phyloP scores from a whole-genome alignment of 768 basidiomycete species.

The Lentinula lateritia region DNA sequence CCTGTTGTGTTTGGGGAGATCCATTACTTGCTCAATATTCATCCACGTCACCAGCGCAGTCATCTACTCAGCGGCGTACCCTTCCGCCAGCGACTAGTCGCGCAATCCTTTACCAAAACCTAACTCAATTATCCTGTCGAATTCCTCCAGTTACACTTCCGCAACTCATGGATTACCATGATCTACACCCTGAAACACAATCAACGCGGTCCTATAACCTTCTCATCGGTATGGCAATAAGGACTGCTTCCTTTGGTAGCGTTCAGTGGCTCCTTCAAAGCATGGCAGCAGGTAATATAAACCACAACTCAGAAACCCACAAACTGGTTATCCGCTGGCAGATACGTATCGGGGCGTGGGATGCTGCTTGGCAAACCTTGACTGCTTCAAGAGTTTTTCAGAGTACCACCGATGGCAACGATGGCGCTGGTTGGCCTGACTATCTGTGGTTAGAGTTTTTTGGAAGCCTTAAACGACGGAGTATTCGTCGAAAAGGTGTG shows the following conservation, averaged over 20 bases:
- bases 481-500: conserved; percentile 14
- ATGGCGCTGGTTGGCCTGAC: conserved; percentile 28
- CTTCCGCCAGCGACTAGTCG: conserved; percentile 25
- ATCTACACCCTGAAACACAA: conserved; percentile 26
- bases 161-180: conserved; percentile 46
- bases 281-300: conserved; percentile 41
- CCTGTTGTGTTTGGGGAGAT: neutral
- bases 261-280: conserved; percentile 37
- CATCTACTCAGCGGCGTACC: conserved; percentile 1
- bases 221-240: conserved; percentile 43
- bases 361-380: conserved; percentile 42
- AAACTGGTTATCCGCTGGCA: conserved; percentile 53
- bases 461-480: conserved; percentile 32
- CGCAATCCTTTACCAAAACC: conserved; percentile 33
- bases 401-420: neutral
- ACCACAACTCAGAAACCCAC: conserved; percentile 47
- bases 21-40: neutral
- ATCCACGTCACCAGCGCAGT: conserved; percentile 1
- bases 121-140: conserved; percentile 22
- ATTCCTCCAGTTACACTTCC: conserved; percentile 25
- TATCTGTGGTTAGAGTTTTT: conserved; percentile 62
- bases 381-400: neutral
- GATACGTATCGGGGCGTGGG: conserved; percentile 51
- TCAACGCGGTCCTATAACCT: conserved; percentile 42
- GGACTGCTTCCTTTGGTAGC: conserved; percentile 41